Evolutionary conservation across 139 green algal species (phyloP), one percentile per base, ranked within the genome.

Genomic region (Edaphochlamys debaryana): DNA sequence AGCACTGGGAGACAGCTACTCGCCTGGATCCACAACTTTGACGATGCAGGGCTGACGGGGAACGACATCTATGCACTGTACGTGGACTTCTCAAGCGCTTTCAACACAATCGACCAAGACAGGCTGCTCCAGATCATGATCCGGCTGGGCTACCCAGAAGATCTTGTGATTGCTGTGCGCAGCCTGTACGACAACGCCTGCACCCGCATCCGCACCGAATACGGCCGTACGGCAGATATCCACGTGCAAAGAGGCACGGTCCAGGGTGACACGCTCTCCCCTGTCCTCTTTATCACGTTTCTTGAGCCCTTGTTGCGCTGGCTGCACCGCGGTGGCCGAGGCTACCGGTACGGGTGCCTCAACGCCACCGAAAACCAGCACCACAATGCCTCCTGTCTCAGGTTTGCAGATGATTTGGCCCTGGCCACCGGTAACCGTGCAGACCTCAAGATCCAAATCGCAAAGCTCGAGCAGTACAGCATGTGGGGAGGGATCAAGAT

Each of bases 271-370:
- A 69, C 63, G 1, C 63, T 69, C 63, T 42, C 32, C 30, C 63
- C 63, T 4, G 11, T 69, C 1, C 63, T 69, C 2, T 42, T 69
- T 27, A 22, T 69, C 7, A 23, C 41, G 3, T 50, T 71, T 34
- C 32, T 79, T 0, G 52, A 79, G 34, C 71, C 71, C 1, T 22
- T 79, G 19, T 50, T 79, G 34, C 19, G 71, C 23, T 79, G 71
- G 71, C 71, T 79, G 2, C 71, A 79, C 25, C 25, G 60, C 15
- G 71, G 50, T 30, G 71, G 71, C 4, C 32, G 71, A 7, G 71
- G 71, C 4, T 79, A 79, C 34, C 11, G 23, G 1, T 67, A 67
- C 9, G 71, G 71, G 34, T 79, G 50, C 50, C 71, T 79, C 20
- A 52, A 32, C 0, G 9, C 32, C 40, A 4, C 19, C 25, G 50